Evolutionary conservation across 139 green algal genomes (phyloP), one percentile per base, ranked within the genome.

Genomic region (Ostreobium quekettii): DNA sequence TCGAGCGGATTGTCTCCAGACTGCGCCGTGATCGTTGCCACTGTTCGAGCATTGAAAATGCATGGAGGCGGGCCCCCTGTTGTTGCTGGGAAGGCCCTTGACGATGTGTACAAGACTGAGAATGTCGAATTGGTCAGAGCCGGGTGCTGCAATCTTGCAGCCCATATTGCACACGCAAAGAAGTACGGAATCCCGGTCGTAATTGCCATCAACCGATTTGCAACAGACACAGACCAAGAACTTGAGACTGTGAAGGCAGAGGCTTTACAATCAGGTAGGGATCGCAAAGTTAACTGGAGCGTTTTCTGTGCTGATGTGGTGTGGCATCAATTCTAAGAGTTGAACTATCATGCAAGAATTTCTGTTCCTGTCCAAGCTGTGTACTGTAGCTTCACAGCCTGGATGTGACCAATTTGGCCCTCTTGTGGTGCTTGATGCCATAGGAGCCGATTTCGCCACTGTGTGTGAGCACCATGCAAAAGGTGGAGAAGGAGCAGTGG

Each of bases 191-290:
- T 96, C n/a, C 87, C 88, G 0, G 90, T 96, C n/a, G 90, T 98
- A 19, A 87, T 98, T 11, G 92, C 89, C 4, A 80, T 99, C 70
- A 98, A 98, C 80, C 78, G 80, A 31, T 98, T 98, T 76, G 84
- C 87, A 26, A 86, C 71, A 22, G 92, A 98, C 83, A 90, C 87
- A 3, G 70, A 85, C 8, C 81, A 80, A 1, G 93, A 97, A 77
- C 80, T 97, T 49, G 80, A 79, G 36, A 80, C 70, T 19, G 76
- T 90, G 42, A 64, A 49, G 49, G n/a, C 75, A n/a, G 74, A 74
- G 36, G 76, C 84, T 11, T 47, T 83, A 22, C 61, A 80, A 24
- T 73, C 78, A 65, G 75, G 78, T 83, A 48, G 28, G 67, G 2
- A 66, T 47, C 7, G 5, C 11, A n/a, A n/a, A n/a, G n/a, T n/a